These are phyloP conservation scores for Musa acuminata DNA, from an alignment of 176 grass and related monocot genomes.

Conservation along the genomic window DNA sequence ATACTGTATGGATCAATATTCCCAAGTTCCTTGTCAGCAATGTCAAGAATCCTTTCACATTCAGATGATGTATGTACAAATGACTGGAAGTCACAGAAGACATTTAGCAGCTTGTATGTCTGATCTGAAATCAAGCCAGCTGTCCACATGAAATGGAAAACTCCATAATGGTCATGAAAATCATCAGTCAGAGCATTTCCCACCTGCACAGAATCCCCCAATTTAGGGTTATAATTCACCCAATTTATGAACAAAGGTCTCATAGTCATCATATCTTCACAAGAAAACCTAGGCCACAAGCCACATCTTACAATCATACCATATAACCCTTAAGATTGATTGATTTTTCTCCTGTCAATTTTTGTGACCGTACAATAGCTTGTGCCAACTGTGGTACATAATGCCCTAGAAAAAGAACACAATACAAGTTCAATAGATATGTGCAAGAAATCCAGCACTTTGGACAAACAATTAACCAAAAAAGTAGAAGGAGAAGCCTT, in stretches of 20 bases:
- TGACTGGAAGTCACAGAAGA: slow-evolving; percentile 79
- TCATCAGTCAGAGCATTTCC: slow-evolving; percentile 97
- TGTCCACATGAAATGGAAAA: slow-evolving; percentile 96
- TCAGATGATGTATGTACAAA: slow-evolving; percentile 72
- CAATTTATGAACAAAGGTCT: background rate
- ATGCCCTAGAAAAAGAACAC: slow-evolving; percentile 56
- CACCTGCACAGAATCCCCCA: slow-evolving; percentile 38
- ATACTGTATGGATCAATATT: slow-evolving; percentile 98
- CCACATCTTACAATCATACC: slow-evolving; percentile 36
- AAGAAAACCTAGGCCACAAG: background rate
- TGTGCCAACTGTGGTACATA: slow-evolving; percentile 95
- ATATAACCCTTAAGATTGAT: slow-evolving; percentile 96
- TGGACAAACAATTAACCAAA: slow-evolving; percentile 6
- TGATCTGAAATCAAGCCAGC: slow-evolving; percentile 88
- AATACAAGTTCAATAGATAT: slow-evolving; percentile 2
- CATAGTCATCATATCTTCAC: background rate
- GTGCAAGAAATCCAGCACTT: background rate
- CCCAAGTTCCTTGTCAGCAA: slow-evolving; percentile 69
- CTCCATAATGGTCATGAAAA: slow-evolving; percentile 91
- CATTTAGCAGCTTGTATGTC: slow-evolving; percentile 80
- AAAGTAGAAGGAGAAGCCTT: slow-evolving; percentile 16
- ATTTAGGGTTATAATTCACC: background rate
- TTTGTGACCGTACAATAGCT: slow-evolving; percentile 72
- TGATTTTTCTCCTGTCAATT: slow-evolving; percentile 50
- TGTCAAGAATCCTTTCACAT: slow-evolving; percentile 67